These are phyloP conservation scores for Yarrowia sp. DNA, from an alignment of 805 yeast species.

Conservation along the genomic window DNA sequence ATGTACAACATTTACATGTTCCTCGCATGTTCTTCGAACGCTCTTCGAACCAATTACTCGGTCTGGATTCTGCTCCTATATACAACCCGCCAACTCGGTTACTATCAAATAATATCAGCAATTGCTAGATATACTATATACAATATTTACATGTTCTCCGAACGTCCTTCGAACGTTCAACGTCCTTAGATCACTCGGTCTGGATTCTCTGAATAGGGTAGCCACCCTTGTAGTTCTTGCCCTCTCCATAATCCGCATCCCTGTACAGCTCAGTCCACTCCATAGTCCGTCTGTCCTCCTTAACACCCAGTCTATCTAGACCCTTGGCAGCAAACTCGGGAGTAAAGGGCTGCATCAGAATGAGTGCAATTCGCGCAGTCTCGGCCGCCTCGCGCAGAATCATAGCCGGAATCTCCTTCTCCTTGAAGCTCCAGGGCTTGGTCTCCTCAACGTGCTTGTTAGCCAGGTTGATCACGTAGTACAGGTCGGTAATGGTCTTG, in stretches of 20 bases:
- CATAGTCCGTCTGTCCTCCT: constrained; percentile 42
- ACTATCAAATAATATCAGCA: too few species aligned
- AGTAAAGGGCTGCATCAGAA: constrained; percentile 67
- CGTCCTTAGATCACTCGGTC: background rate
- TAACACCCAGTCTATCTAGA: constrained; percentile 63
- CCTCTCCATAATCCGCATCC: constrained; percentile 60
- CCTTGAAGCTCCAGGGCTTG: constrained; percentile 70
- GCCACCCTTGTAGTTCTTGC: constrained; percentile 53
- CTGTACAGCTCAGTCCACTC: constrained; percentile 52
- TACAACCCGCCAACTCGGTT: too few species aligned
- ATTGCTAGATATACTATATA: too few species aligned
- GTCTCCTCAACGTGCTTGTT: constrained; percentile 65
- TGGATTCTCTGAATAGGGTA: constrained; percentile 43
- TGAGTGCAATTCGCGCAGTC: constrained; percentile 61
- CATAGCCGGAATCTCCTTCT: constrained; percentile 45
- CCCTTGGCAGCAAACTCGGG: constrained; percentile 60
- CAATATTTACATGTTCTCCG: background rate
- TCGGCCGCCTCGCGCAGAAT: constrained; percentile 69
- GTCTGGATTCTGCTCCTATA: too few species aligned
- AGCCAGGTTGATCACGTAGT: constrained; percentile 57
- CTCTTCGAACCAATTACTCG: too few species aligned
- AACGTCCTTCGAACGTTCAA: background rate
- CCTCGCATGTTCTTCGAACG: too few species aligned
- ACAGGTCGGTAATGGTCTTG: constrained; percentile 55
- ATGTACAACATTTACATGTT: too few species aligned